Base-by-base conservation (phyloP, 2,329 filamentous ascomycete species). In the Amesomyces nigricolor region DNA sequence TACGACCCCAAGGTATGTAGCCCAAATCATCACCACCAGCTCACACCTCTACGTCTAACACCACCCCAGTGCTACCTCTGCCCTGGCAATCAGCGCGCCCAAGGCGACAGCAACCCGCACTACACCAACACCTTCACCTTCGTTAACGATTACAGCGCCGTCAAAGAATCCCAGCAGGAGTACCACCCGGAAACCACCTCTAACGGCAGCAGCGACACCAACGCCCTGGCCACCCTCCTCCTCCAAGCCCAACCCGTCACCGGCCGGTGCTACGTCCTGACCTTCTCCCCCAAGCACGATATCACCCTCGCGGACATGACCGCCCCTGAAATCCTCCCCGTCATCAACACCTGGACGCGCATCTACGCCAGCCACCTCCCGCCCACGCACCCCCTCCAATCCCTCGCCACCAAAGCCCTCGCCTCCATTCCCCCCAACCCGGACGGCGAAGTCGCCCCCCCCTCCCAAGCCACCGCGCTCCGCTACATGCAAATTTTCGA, bases 401-500 rank as follows among this genome's bases (percentile, higher is more conserved):
- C 68, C 4, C 71, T 73, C 1, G 73, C 73, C 1, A 62, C 65
- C 1, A 64, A 69, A 17, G 69, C 76, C 5, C 68, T 74, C 38
- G 47, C 57, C n/a, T 51, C 50, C 5, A 65, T 71, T 2, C 64
- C 76, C 68, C 56, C 67, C 2, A 67, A 68, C 10, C 63, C 67
- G 4, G 68, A 73, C 56, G 68, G 66, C 55, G 58, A 68, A 22
- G 68, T 80, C 16, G 63, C 73, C 7, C 72, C 74, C 29, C 86
- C 72, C 73, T 29, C 86, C 90, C 4, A 83, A 79, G 50, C 6
- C 38, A 29, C 88, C 51, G 89, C 95, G 72, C 90, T 95, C 65
- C 83, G 88, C 52, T 97, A 95, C 74, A 96, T 99, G 91, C 94
- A 99, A 70, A 97, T 99, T 61, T 99, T 99, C 61, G 94, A 99